These are phyloP conservation scores for Climacium dendroides DNA, from an alignment of 225 moss, liverwort and hornwort genomes.

Conservation along the genomic window DNA sequence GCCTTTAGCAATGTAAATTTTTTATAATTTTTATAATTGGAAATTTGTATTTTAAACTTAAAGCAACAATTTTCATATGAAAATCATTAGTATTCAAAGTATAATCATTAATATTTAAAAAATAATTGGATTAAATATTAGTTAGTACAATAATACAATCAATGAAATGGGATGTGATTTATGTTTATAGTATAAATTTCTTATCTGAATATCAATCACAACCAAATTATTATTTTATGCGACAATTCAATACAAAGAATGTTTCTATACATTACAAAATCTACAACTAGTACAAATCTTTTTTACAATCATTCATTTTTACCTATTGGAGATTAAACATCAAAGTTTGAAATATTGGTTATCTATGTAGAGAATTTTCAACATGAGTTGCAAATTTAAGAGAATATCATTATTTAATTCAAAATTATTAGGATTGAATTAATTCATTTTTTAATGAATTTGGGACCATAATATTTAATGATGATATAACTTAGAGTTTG, in stretches of 20 bases:
- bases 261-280: too few species aligned
- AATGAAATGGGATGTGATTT: neutral
- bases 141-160: neutral
- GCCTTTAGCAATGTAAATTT: neutral
- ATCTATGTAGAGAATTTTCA: neutral
- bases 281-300: neutral
- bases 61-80: neutral
- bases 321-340: neutral
- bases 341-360: neutral
- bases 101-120: too few species aligned
- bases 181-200: neutral
- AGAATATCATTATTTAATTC: neutral
- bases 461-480: too few species aligned
- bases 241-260: neutral
- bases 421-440: neutral
- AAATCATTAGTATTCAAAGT: neutral
- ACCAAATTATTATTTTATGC: neutral
- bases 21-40: neutral
- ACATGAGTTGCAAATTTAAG: neutral
- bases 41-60: neutral
- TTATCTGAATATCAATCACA: neutral
- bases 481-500: neutral
- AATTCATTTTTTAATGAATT: neutral
- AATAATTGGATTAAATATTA: neutral
- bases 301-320: neutral